phyloP scores from a whole-genome alignment of 495 filamentous ascomycete genomes.

The Aspergillus steynii region DNA sequence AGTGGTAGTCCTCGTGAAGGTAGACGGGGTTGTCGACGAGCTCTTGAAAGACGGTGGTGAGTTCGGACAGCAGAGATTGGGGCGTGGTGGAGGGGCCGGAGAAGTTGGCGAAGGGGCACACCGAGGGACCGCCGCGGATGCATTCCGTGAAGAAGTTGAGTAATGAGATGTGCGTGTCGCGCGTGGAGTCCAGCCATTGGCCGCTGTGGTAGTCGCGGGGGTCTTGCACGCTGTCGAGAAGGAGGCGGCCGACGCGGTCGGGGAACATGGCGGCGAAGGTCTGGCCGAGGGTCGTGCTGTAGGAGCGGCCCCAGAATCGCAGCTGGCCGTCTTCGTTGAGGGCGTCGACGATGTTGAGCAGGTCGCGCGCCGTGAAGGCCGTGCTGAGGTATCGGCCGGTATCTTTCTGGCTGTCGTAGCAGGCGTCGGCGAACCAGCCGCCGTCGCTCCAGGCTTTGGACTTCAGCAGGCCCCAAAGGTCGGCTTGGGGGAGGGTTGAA shows the following conservation, averaged over 20 bases:
- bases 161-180: neutral
- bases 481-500: conserved; percentile 10
- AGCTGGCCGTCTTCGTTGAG: conserved; percentile 32
- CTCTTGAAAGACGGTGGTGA: conserved; percentile 3
- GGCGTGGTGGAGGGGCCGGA: neutral
- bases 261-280: conserved; percentile 47
- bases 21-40: conserved; percentile 2
- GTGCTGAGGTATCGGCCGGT: conserved; percentile 33
- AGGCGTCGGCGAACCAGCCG: conserved; percentile 23
- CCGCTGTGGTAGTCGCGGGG: conserved; percentile 28
- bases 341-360: conserved; percentile 32
- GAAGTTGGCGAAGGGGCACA: conserved; percentile 6
- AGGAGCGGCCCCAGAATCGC: conserved; percentile 56
- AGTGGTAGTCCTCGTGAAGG: conserved; percentile 3
- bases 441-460: conserved; percentile 27
- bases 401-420: conserved; percentile 14
- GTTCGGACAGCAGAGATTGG: neutral
- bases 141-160: conserved; percentile 5
- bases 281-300: conserved; percentile 58
- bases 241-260: conserved; percentile 34
- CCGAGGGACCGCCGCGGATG: neutral
- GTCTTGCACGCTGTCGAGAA: conserved; percentile 46
- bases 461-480: conserved; percentile 3
- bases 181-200: neutral
- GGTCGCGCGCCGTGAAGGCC: conserved; percentile 30